Percentiles rank a stretch among this genome's conserved stretches.
Evolutionary conservation across 305 asterid species (phyloP).

Genomic region (Andrographis paniculata): DNA sequence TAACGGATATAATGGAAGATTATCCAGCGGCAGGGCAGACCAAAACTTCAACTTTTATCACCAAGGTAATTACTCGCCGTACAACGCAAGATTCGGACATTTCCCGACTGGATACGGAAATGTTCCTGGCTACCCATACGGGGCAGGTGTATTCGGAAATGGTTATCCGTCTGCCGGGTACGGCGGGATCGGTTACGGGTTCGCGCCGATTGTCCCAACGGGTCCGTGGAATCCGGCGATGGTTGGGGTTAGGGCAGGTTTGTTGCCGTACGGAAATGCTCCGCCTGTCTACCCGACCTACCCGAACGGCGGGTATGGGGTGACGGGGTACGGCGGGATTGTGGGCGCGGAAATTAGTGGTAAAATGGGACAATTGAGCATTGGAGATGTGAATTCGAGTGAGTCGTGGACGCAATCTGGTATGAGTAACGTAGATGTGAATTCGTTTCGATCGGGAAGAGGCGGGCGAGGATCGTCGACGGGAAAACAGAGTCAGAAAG

Average conservation of each 20-base stretch:
- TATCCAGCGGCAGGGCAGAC: slow-evolving; percentile 35
- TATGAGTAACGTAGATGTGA: slow-evolving; percentile 30
- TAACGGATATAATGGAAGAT: slow-evolving; percentile 32
- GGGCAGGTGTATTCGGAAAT: slow-evolving; percentile 39
- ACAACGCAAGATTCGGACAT: slow-evolving; percentile 43
- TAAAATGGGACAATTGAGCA: slow-evolving; percentile 21
- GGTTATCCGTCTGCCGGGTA: slow-evolving; percentile 46
- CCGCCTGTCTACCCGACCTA: slow-evolving; percentile 45
- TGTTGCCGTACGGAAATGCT: slow-evolving; percentile 41
- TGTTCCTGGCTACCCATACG: slow-evolving; percentile 49
- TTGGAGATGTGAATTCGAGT: slow-evolving; percentile 25
- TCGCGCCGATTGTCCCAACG: slow-evolving; percentile 40
- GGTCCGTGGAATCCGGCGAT: slow-evolving; percentile 45
- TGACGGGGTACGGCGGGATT: slow-evolving; percentile 28
- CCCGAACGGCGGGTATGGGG: slow-evolving; percentile 38
- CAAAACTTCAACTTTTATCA: slow-evolving; percentile 35
- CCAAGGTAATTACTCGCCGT: slow-evolving; percentile 29
- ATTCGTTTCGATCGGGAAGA: slow-evolving; percentile 30
- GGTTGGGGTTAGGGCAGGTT: slow-evolving; percentile 40
- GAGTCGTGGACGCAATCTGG: slow-evolving; percentile 28
- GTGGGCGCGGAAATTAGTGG: slow-evolving; percentile 24
- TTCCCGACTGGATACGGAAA: slow-evolving; percentile 42
- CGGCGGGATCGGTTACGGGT: slow-evolving; percentile 44
- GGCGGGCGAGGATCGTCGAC: slow-evolving; percentile 31
- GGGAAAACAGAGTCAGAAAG: slow-evolving; percentile 26